A percentile compares a stretch with the other conserved stretches of the same genome.
These are phyloP conservation scores for Lineolata rhizophorae DNA, from an alignment of 495 filamentous ascomycete species.

Conservation along the genomic window DNA sequence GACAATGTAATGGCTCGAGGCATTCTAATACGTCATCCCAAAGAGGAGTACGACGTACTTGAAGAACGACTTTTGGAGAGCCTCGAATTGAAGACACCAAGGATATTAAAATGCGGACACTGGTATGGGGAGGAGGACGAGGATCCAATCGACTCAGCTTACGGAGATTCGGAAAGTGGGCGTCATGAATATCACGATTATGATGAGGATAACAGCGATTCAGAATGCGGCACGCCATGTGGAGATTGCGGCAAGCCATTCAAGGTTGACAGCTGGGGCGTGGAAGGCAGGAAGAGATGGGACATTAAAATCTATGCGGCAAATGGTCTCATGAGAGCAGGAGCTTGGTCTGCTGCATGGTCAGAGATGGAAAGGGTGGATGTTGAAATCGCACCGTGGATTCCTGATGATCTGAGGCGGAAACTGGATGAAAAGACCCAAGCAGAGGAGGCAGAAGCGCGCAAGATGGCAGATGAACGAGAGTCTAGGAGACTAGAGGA, in stretches of 20 bases:
- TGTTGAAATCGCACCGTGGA: conserved; percentile 63
- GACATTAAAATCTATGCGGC: conserved; percentile 77
- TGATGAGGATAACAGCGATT: conserved; percentile 7
- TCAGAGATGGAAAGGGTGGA: conserved; percentile 94
- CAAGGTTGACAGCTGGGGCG: conserved; percentile 7
- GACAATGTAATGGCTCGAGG: conserved; percentile 69
- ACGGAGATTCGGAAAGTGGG: neutral
- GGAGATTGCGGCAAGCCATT: conserved; percentile 12
- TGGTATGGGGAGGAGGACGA: conserved; percentile 9
- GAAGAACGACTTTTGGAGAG: conserved; percentile 84
- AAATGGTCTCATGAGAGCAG: conserved; percentile 79
- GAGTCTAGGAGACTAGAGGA: conserved; percentile 2
- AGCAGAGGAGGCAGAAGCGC: conserved; percentile 5
- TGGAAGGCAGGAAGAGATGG: conserved; percentile 31
- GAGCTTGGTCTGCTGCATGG: conserved; percentile 88
- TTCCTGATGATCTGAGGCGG: conserved; percentile 27
- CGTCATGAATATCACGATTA: conserved; percentile 5
- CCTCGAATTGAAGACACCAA: conserved; percentile 51
- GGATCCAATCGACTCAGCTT: conserved; percentile 21
- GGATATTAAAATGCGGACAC: conserved; percentile 64
- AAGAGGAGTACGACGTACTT: conserved; percentile 73
- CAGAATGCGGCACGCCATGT: conserved; percentile 9
- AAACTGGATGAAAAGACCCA: conserved; percentile 11
- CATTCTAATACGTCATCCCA: conserved; percentile 69
- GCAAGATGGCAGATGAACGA: conserved; percentile 3